Evolutionary conservation across 2,329 filamentous ascomycete genomes (phyloP).

Genomic region (Ramichloridium luteum): DNA sequence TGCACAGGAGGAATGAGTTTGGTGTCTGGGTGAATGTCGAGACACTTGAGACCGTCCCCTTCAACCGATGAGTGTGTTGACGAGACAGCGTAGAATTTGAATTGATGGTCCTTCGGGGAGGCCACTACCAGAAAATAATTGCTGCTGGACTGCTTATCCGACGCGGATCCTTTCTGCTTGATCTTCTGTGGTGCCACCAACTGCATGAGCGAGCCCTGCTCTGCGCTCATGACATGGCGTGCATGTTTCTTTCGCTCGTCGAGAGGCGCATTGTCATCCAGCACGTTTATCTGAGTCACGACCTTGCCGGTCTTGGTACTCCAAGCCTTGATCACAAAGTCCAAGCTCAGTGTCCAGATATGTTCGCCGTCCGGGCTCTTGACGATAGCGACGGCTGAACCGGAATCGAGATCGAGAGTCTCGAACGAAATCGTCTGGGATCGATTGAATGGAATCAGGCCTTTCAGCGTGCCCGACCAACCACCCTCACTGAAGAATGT

Average conservation of each 20-base stretch:
- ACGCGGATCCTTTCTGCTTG: constrained; percentile 29
- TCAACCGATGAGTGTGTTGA: constrained; percentile 6
- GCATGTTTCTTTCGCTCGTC: constrained; percentile 34
- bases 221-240: constrained; percentile 66
- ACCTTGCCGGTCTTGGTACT: constrained; percentile 72
- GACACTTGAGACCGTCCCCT: constrained; percentile 7
- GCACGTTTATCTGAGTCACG: constrained; percentile 62
- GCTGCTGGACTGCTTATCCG: constrained; percentile 27
- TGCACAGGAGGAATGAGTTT: constrained; percentile 52
- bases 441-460: constrained; percentile 54
- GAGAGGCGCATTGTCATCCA: constrained; percentile 46
- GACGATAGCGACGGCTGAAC: constrained; percentile 50
- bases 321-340: constrained; percentile 84
- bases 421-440: constrained; percentile 52
- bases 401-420: constrained; percentile 53
- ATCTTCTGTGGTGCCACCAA: constrained; percentile 51
- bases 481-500: constrained; percentile 59
- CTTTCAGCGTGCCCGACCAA: constrained; percentile 52
- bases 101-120: constrained; percentile 78
- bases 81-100: constrained; percentile 82
- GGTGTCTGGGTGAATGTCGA: constrained; percentile 43
- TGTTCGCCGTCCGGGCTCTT: constrained; percentile 38
- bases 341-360: constrained; percentile 71
- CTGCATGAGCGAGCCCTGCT: constrained; percentile 63
- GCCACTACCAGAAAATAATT: constrained; percentile 62